Evolutionary conservation across 169 alveolate species (phyloP).

Genomic region (Babesia caballi): DNA sequence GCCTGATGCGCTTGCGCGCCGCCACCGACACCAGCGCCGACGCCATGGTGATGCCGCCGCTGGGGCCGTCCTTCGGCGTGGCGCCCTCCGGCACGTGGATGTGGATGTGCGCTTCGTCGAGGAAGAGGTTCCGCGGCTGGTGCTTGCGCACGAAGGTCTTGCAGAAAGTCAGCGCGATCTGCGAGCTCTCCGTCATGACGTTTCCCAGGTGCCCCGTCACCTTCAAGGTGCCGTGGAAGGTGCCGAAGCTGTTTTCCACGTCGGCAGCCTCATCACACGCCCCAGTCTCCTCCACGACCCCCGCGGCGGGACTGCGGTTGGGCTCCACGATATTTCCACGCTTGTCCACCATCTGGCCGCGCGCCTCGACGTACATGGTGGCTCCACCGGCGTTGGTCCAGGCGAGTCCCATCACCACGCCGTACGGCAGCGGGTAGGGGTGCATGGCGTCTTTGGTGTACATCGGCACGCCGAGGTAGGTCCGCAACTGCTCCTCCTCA

Average conservation of each 20-base stretch:
- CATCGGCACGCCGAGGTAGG: slow-evolving; percentile 61
- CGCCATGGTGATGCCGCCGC: slow-evolving; percentile 91
- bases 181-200: slow-evolving; percentile 91
- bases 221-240: slow-evolving; percentile 68
- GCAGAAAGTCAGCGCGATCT: slow-evolving; percentile 89
- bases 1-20: slow-evolving; percentile 67
- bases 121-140: slow-evolving; percentile 73
- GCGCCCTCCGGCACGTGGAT: slow-evolving; percentile 95
- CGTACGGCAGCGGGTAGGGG: slow-evolving; percentile 73
- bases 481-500: slow-evolving; percentile 21
- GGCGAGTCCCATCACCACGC: slow-evolving; percentile 93
- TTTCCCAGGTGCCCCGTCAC: slow-evolving; percentile 91
- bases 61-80: slow-evolving; percentile 94
- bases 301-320: neutral
- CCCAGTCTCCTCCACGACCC: slow-evolving; percentile 1
- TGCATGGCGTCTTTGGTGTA: slow-evolving; percentile 56
- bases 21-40: slow-evolving; percentile 86
- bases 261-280: neutral
- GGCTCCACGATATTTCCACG: slow-evolving; percentile 52
- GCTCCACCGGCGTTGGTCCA: slow-evolving; percentile 93
- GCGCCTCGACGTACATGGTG: slow-evolving; percentile 87
- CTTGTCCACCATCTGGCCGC: slow-evolving; percentile 64
- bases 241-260: slow-evolving; percentile 8
- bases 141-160: slow-evolving; percentile 71
- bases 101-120: slow-evolving; percentile 83